Evolutionary conservation across 768 basidiomycete species (phyloP), one percentile per base, ranked within the genome.

Genomic region (Tylopilus sp.): DNA sequence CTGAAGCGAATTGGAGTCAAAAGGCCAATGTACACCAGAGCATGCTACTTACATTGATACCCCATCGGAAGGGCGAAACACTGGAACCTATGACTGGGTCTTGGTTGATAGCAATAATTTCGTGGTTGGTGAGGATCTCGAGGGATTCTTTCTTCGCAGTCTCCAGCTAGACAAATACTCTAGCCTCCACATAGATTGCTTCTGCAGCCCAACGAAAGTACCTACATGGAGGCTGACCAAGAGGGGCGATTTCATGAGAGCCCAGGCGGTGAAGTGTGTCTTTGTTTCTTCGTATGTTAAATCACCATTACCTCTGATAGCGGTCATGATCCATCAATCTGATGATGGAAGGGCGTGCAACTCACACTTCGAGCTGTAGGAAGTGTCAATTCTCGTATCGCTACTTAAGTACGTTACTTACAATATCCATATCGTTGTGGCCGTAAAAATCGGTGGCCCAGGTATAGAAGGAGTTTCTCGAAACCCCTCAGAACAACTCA

Each of bases 191-290:
- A 23, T 6, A n/a, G n/a, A 9, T 55, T 47, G 11, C 56, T 23
- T 62, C 57, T 45, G 30, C 13, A 9, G 20, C 46, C 31, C 13
- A 12, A 15, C 33, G n/a, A 52, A 52, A 13, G 53, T 33, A 63
- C 77, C 13, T 51, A 82, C 81, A 45, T 80, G 69, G 6, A 83
- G 80, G 47, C 83, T 78, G 50, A 86, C 80, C 45, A 86, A 69
- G 13, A 86, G 73, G 3, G 85, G 85, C 0, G 81, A 81, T 60
- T 85, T 86, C 79, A 85, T 77, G 26, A 87, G 66, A 31, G 82
- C 82, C 85, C 85, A 86, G 0, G 81, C 83, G 0, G 84, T 86
- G 62, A 86, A 87, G 61, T 87, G 85, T 3, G 82, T 75, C 63
- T 86, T 86, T 22, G 76, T 67, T 67, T 87, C 85, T 13, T 86